Percentiles rank a stretch among this genome's conserved stretches.
Evolutionary conservation across 768 basidiomycete species (phyloP).

Genomic region (Sporobolomyces phaffii): DNA sequence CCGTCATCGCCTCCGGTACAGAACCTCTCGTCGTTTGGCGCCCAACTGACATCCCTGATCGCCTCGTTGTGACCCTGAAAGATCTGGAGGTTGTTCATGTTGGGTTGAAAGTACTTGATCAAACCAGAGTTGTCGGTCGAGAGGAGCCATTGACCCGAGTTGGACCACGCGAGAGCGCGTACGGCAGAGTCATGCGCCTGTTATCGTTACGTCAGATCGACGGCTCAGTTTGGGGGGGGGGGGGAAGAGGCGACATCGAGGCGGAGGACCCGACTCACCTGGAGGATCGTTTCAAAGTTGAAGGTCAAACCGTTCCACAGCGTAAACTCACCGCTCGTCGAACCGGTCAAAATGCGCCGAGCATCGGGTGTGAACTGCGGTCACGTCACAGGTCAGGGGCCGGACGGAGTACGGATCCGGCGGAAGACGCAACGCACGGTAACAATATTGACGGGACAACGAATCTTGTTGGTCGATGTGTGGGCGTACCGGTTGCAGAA

Average conservation of each 20-base stretch:
- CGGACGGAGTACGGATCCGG: not conserved
- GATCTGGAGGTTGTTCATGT: constrained; percentile 96
- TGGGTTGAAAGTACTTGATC: constrained; percentile 98
- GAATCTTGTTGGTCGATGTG: constrained; percentile 96
- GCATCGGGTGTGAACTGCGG: constrained; percentile 94
- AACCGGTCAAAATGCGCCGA: constrained; percentile 84
- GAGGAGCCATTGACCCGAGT: constrained; percentile 85
- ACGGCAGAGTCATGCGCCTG: constrained; percentile 88
- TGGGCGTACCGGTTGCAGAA: constrained; percentile 96
- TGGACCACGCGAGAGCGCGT: constrained; percentile 80
- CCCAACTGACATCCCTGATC: constrained; percentile 82
- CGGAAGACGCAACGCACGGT: constrained; percentile 50
- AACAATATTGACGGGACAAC: constrained; percentile 93
- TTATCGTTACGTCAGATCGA: no score
- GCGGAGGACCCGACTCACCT: constrained; percentile 58
- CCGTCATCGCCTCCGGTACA: constrained; percentile 95
- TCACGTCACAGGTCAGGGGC: not conserved
- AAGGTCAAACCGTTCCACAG: constrained; percentile 98
- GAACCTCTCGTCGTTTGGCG: constrained; percentile 83
- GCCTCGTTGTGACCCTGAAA: constrained; percentile 93
- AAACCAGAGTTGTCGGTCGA: constrained; percentile 88
- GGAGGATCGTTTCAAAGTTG: constrained; percentile 99
- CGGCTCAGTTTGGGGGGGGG: no score
- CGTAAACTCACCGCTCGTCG: constrained; percentile 94
- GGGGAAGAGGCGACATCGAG: no score